Base-by-base conservation (phyloP, 306 rosid genomes). In the Astragalus membranaceus region DNA sequence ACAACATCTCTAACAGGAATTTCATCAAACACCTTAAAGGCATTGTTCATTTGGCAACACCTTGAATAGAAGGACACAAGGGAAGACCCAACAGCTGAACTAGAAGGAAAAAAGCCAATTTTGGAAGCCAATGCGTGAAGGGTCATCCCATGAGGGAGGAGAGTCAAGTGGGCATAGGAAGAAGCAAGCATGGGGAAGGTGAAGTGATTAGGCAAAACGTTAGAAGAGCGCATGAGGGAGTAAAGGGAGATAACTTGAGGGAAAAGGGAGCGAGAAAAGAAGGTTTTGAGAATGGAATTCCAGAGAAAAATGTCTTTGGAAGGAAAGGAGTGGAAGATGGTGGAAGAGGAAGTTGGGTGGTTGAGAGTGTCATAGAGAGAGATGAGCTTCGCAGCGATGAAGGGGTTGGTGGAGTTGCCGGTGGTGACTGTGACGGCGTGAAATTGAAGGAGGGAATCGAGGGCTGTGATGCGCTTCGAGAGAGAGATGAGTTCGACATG, bases 221-320 rank as follows among this genome's bases (percentile, higher is more conserved):
- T 48, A 7, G 83, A 84, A 46, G 39, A 78, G n/a, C 81, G 93
- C 93, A 89, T 89, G 50, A 54, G 82, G 60, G 75, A 68, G 78
- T 76, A 84, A 72, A 87, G 79, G 43, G 60, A 17, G 71, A 82
- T 82, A 64, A 88, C 76, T 5, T 70, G 75, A 0, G 49, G 17
- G 74, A 53, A 84, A 62, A 60, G 46, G 30, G 80, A 86, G 69
- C 81, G 83, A 15, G 88, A 85, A 77, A 85, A 88, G n/a, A 85
- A 87, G 72, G 92, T 78, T 76, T 87, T 84, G 78, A 89, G 79
- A n/a, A 89, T 64, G 44, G 97, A 92, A 75, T 92, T 89, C 91
- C 89, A 84, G 62, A 87, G 78, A 70, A 92, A 89, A 48, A 53
- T 70, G 33, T 87, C 94, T 66, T 81, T 84, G 29, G 70, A 82